Evolutionary conservation across 345 rosid genomes (phyloP).

Genomic region (Brassica juncea): DNA sequence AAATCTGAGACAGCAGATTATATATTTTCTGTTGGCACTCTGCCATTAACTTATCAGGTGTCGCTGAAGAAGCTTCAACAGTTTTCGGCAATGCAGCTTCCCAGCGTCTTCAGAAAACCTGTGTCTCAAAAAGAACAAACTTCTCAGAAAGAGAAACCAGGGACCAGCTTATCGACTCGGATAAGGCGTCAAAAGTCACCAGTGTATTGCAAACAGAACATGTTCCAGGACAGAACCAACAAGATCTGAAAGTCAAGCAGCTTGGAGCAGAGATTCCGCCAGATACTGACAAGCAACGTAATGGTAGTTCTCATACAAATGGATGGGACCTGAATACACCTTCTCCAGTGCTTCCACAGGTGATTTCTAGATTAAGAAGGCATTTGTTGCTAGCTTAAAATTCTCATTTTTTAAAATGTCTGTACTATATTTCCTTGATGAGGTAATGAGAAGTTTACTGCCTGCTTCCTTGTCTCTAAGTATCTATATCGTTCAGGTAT

Average conservation of each 20-base stretch:
- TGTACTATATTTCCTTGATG: background rate
- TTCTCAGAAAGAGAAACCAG: slow-evolving; percentile 37
- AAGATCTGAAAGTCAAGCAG: slow-evolving; percentile 52
- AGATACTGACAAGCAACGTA: slow-evolving; percentile 51
- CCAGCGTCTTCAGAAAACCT: slow-evolving; percentile 61
- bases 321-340: slow-evolving; percentile 68
- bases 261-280: slow-evolving; percentile 44
- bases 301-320: slow-evolving; percentile 54
- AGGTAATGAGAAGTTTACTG: slow-evolving; percentile 5
- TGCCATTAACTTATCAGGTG: slow-evolving; percentile 52
- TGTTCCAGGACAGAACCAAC: slow-evolving; percentile 47
- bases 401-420: background rate
- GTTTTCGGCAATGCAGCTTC: slow-evolving; percentile 70
- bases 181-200: slow-evolving; percentile 50
- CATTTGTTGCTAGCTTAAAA: slow-evolving; percentile 7
- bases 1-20: background rate
- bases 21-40: background rate
- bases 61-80: slow-evolving; percentile 73
- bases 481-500: slow-evolving; percentile 53
- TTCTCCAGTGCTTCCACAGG: slow-evolving; percentile 76
- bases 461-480: slow-evolving; percentile 18
- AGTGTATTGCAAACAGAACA: slow-evolving; percentile 56
- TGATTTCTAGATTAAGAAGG: slow-evolving; percentile 34
- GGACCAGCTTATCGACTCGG: slow-evolving; percentile 43
- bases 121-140: slow-evolving; percentile 41